Conservation (phyloP, 495 filamentous ascomycete species). For the Talaromyces ruber region DNA sequence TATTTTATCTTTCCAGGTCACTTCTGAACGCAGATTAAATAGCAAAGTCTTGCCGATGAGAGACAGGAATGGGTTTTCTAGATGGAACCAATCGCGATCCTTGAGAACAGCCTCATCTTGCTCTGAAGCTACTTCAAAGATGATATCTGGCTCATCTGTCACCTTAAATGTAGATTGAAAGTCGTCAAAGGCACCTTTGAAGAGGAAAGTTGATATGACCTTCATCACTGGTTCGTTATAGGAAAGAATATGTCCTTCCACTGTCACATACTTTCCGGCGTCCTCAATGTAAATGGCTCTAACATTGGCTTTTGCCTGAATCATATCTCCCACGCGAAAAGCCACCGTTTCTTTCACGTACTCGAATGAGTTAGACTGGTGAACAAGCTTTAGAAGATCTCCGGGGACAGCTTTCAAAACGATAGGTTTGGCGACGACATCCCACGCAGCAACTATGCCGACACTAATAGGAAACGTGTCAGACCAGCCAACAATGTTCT, state of each 20-base stretch:
- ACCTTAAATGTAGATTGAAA: conserved; percentile 97
- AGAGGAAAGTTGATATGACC: conserved; percentile 94
- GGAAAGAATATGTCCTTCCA: conserved; percentile 87
- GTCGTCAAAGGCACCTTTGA: conserved; percentile 84
- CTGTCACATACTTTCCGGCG: conserved; percentile 97
- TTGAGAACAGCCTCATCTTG: conserved; percentile 79
- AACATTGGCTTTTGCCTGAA: conserved; percentile 88
- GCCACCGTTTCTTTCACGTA: conserved; percentile 96
- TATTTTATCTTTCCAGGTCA: conserved; percentile 59
- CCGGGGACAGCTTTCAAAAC: conserved; percentile 92
- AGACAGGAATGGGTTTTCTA: conserved; percentile 58
- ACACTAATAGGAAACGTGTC: conserved; percentile 99
- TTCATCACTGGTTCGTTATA: conserved; percentile 86
- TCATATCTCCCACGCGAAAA: conserved; percentile 83
- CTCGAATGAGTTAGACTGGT: conserved; percentile 91
- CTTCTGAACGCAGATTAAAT: conserved; percentile 82
- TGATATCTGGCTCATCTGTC: conserved; percentile 90
- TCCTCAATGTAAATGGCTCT: conserved; percentile 93
- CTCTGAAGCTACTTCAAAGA: conserved; percentile 74
- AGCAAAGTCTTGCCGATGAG: conserved; percentile 69
- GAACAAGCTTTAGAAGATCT: conserved; percentile 90
- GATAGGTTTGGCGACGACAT: conserved; percentile 95
- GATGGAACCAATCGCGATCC: conserved; percentile 74
- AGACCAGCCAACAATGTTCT: conserved; percentile 54
- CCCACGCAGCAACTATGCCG: conserved; percentile 96